Evolutionary conservation across 2,329 filamentous ascomycete genomes (phyloP), one percentile per base, ranked within the genome.

Genomic region (Pseudogymnoascus sp.): DNA sequence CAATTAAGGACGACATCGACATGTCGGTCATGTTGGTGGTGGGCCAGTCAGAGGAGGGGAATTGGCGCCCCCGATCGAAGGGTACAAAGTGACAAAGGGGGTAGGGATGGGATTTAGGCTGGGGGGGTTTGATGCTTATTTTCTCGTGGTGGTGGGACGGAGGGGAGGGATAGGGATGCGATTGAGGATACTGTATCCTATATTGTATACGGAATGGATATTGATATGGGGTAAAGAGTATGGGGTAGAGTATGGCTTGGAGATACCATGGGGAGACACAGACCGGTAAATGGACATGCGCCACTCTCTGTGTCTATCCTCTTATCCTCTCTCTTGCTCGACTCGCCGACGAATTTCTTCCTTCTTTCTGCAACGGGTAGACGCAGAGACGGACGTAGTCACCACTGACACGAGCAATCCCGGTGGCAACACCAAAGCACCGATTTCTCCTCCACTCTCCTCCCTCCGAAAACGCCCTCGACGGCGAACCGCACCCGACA

Each of bases 401-500:
- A 50, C 39, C 7, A 36, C 35, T n/a, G 14, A 15, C 43, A 50
- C 25, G 39, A 43, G 20, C 20, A 43, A 6, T 43, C 43, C 25
- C 38, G 25, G 43, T 50, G 43, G 43, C 43, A 15, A 50, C 43
- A 50, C 25, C 43, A 50, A 28, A 25, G 6, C 22, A 50, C 43
- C 43, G 28, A 50, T 50, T 30, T 30, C 25, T 50, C 43, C 43
- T 50, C 43, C 43, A 50, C 43, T 50, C 43, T 50, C 43, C 25
- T 30, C 14, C 43, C 43, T 50, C 43, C 43, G 43, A 50, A 50
- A 50, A 50, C 43, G 43, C 43, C 43, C 43, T 50, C 43, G 25
- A 30, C 43, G 25, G 43, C 43, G 43, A 50, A 50, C 43, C 43
- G 43, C 25, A 50, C 43, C 43, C 43, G 43, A 50, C 43, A 30